phyloP scores from a whole-genome alignment of 1,284 basidiomycete species.

The Xanthoconium separans region DNA sequence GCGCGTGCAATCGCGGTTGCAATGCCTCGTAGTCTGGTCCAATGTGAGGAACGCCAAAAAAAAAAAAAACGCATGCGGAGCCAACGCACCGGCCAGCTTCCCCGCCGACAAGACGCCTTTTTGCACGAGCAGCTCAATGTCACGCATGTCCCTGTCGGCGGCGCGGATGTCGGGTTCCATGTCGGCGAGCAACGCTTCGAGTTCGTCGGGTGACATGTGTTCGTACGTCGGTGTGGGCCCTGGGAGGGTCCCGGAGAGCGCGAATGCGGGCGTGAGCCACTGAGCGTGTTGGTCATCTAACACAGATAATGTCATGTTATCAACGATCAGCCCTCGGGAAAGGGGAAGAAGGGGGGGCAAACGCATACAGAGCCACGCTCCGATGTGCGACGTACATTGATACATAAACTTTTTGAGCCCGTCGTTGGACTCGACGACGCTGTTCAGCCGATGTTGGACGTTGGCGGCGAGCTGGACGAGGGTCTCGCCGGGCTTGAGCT shows the following conservation, averaged over 20 bases:
- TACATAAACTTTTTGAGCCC: constrained; percentile 70
- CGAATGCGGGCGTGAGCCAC: constrained; percentile 69
- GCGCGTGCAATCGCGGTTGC: constrained; percentile 55
- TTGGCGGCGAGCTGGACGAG: constrained; percentile 58
- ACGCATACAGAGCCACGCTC: neutral
- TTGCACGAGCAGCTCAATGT: constrained; percentile 66
- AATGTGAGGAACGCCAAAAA: too few relatives aligned
- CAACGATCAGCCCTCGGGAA: too few relatives aligned
- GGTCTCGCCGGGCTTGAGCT: constrained; percentile 48
- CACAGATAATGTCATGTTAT: neutral
- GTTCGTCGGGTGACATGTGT: constrained; percentile 61
- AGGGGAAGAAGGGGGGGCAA: too few relatives aligned
- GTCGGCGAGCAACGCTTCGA: constrained; percentile 68
- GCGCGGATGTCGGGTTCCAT: constrained; percentile 79
- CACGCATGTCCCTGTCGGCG: constrained; percentile 75
- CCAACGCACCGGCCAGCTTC: constrained; percentile 54
- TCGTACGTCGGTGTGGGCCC: constrained; percentile 53
- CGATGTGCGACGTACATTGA: constrained; percentile 51
- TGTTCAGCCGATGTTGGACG: constrained; percentile 55
- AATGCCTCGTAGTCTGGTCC: constrained; percentile 58
- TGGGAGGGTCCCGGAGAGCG: constrained; percentile 56
- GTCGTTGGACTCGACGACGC: constrained; percentile 63
- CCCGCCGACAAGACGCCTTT: constrained; percentile 71
- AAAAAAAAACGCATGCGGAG: constrained; percentile 6
- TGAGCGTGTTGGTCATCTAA: constrained; percentile 74